phyloP scores from a whole-genome alignment of 345 rosid genomes.

The Salix dunnii region DNA sequence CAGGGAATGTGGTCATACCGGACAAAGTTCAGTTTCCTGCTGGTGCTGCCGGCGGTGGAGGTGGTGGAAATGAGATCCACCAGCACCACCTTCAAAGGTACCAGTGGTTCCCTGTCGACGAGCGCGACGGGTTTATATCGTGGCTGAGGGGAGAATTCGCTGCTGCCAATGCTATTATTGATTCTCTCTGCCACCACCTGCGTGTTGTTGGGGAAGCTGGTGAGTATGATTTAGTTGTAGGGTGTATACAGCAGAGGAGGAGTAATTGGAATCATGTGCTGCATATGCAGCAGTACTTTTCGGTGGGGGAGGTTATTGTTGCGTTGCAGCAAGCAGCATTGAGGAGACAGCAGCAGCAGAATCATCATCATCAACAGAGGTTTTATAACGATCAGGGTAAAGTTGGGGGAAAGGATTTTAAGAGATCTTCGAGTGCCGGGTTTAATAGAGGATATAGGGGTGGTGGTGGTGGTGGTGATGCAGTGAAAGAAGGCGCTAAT shows the following conservation, averaged over 20 bases:
- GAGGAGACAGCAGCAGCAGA: conserved; percentile 33
- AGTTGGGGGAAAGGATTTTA: conserved; percentile 47
- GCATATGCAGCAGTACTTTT: conserved; percentile 74
- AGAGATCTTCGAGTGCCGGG: conserved; percentile 48
- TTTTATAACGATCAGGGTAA: conserved; percentile 48
- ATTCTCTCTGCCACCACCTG: conserved; percentile 67
- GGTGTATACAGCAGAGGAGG: conserved; percentile 70
- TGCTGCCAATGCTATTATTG: conserved; percentile 88
- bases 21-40: conserved; percentile 67
- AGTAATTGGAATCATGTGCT: conserved; percentile 70
- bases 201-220: conserved; percentile 58
- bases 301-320: conserved; percentile 52
- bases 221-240: conserved; percentile 59
- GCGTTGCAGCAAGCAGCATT: conserved; percentile 66
- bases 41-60: conserved; percentile 8
- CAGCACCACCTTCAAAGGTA: conserved; percentile 35
- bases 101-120: conserved; percentile 59
- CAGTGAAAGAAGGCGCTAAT: conserved; percentile 40
- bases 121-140: conserved; percentile 70
- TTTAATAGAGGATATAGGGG: conserved; percentile 40
- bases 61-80: conserved; percentile 31
- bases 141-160: conserved; percentile 94
- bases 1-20: conserved; percentile 50
- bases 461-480: conserved; percentile 20
- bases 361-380: conserved; percentile 14